These are phyloP conservation scores for Nymphaea colorata DNA, from an alignment of 164 flowering plant genomes.

Conservation along the genomic window DNA sequence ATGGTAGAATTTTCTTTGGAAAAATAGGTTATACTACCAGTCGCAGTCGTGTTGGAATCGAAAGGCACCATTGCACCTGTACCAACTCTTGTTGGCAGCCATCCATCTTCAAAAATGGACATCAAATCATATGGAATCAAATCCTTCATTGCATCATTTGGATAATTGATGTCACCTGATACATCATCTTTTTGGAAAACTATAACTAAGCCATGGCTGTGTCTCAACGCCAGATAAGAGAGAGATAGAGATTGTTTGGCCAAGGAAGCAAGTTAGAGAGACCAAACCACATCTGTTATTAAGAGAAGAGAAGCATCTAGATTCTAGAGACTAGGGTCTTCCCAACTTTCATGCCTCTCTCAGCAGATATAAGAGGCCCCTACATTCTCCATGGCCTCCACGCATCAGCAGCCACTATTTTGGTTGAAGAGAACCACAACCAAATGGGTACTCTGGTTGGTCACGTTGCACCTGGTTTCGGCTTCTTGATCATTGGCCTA, in stretches of 20 bases:
- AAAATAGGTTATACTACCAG: too few relatives aligned
- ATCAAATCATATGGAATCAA: background rate
- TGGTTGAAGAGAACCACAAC: background rate
- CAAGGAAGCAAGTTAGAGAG: background rate
- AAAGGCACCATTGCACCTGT: too few relatives aligned
- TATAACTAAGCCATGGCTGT: background rate
- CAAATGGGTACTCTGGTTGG: conserved; percentile 23
- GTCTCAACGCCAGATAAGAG: background rate
- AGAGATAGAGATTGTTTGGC: background rate
- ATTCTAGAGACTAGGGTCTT: too few relatives aligned
- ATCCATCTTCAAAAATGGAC: too few relatives aligned
- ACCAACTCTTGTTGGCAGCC: too few relatives aligned
- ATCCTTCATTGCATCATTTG: background rate
- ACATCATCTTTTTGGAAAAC: background rate
- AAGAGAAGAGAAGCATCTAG: too few relatives aligned
- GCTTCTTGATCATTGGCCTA: conserved; percentile 20
- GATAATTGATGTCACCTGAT: background rate
- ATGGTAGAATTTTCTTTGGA: too few relatives aligned
- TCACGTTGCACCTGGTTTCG: conserved; percentile 25
- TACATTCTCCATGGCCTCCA: background rate
- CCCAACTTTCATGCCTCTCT: too few relatives aligned
- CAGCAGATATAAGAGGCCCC: background rate
- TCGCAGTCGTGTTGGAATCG: too few relatives aligned
- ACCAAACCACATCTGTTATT: too few relatives aligned
- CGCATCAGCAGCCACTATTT: too few relatives aligned